Conservation (phyloP, 1,284 basidiomycete species). For the Sanghuangporus sanghuang region DNA sequence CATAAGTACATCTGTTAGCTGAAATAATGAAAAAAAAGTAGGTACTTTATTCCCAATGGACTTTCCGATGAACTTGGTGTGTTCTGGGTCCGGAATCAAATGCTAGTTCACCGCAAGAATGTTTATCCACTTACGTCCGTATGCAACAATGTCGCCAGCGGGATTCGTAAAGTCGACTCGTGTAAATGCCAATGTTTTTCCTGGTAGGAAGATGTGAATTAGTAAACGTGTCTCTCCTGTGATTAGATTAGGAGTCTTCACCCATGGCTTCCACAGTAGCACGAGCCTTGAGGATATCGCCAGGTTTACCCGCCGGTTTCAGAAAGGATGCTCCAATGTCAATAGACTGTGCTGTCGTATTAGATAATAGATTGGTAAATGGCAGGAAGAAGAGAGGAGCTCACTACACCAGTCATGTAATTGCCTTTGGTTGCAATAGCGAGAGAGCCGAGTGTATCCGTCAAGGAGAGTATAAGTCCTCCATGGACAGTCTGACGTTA, state of each 20-base stretch:
- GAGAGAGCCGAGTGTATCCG: slow-evolving; percentile 82
- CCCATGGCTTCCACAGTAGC: slow-evolving; percentile 62
- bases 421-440: slow-evolving; percentile 80
- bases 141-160: slow-evolving; percentile 74
- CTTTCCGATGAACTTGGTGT: slow-evolving; percentile 86
- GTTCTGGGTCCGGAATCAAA: slow-evolving; percentile 44
- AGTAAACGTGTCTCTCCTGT: background rate
- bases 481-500: slow-evolving; percentile 62
- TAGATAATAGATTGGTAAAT: background rate
- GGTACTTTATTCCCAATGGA: slow-evolving; percentile 60
- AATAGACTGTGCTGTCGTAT: slow-evolving; percentile 41
- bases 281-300: slow-evolving; percentile 59
- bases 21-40: slow-evolving; percentile 13
- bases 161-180: slow-evolving; percentile 72
- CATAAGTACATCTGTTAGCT: slow-evolving; percentile 5
- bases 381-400: background rate
- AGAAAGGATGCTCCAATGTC: slow-evolving; percentile 85
- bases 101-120: slow-evolving; percentile 13
- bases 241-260: slow-evolving; percentile 21
- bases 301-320: slow-evolving; percentile 60
- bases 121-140: slow-evolving; percentile 66
- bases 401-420: slow-evolving; percentile 73
- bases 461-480: slow-evolving; percentile 78
- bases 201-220: slow-evolving; percentile 31
- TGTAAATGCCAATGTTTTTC: slow-evolving; percentile 81